Evolutionary conservation across 495 filamentous ascomycete genomes (phyloP), one percentile per base, ranked within the genome.

Genomic region (Rusavskia elegans): DNA sequence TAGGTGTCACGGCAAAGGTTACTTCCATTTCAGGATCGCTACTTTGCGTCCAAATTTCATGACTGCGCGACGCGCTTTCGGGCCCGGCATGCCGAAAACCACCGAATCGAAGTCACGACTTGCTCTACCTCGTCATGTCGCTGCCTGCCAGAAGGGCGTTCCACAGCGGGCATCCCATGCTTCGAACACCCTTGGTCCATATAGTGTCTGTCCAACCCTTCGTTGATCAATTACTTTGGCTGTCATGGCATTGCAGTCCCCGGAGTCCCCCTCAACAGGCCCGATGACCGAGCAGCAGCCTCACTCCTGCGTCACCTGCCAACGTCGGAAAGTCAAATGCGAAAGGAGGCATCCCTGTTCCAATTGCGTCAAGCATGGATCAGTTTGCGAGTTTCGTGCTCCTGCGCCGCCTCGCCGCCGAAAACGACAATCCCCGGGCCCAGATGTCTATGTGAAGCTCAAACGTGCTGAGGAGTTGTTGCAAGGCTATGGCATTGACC

Each of bases 261-360:
- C 25, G 4, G 25, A 5, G 25, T 3, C 25, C 25, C 25, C 25
- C 0, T 27, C 25, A 5, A 27, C 25, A 27, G 25, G 7, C 25
- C 25, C 25, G 25, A 27, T 4, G 25, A 27, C 25, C 4, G 25
- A 27, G 25, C 25, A 27, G 25, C 29, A 54, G 27, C 32, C 27
- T 5, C 46, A 49, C 59, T 82, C 80, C 35, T 84, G 81, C 56
- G 72, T 81, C 37, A 61, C 81, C 42, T 85, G 81, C 58, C 75
- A 80, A 56, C 77, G 77, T 54, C 71, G 80, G 46, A 85, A 84
- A 63, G 81, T 84, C 48, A 76, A 75, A 53, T 85, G 81, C 62
- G 78, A 84, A 61, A 74, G 76, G 62, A 69, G 73, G 53, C 73
- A 80, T 55, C 79, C 77, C 32, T 84, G 81, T 55, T 75, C 77